These are phyloP conservation scores for Dionaea muscipula DNA, from an alignment of 179 eudicot species.

Conservation along the genomic window DNA sequence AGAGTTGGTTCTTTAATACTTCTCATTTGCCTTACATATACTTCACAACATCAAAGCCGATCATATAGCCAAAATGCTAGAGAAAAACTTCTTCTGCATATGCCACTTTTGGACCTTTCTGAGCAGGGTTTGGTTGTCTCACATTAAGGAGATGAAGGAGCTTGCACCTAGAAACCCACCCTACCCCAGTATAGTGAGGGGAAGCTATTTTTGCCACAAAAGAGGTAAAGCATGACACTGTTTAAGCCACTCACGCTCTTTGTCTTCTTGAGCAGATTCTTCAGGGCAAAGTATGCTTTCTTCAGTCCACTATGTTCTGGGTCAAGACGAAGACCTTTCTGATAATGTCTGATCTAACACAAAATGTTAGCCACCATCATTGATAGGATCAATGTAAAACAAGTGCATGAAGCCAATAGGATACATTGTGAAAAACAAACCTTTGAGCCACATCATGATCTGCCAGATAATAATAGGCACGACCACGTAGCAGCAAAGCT, in stretches of 20 bases:
- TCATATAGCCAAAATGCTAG: no score
- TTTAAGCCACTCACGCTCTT: slow-evolving; percentile 38
- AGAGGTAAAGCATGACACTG: background rate
- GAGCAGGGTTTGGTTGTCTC: no score
- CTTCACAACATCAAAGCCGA: no score
- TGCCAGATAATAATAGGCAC: slow-evolving; percentile 79
- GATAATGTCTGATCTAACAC: slow-evolving; percentile 55
- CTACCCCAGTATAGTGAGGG: no score
- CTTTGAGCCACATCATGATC: slow-evolving; percentile 87
- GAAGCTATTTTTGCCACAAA: no score
- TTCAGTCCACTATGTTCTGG: slow-evolving; percentile 87
- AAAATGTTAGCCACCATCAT: slow-evolving; percentile 5
- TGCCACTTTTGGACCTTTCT: no score
- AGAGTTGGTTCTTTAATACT: no score
- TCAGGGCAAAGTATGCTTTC: slow-evolving; percentile 87
- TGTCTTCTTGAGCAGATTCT: slow-evolving; percentile 78
- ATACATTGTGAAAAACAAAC: slow-evolving; percentile 21
- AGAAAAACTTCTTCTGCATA: no score
- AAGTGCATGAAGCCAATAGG: background rate
- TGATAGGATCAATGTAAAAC: background rate
- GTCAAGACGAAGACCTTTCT: slow-evolving; percentile 83
- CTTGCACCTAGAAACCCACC: no score
- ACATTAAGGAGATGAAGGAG: no score
- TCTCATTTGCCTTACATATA: no score
- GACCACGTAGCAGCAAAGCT: slow-evolving; percentile 75